A percentile compares a stretch with the other conserved stretches of the same genome.
These are phyloP conservation scores for Pythium sp. DNA, from an alignment of 352 stramenopile genomes.

Conservation along the genomic window DNA sequence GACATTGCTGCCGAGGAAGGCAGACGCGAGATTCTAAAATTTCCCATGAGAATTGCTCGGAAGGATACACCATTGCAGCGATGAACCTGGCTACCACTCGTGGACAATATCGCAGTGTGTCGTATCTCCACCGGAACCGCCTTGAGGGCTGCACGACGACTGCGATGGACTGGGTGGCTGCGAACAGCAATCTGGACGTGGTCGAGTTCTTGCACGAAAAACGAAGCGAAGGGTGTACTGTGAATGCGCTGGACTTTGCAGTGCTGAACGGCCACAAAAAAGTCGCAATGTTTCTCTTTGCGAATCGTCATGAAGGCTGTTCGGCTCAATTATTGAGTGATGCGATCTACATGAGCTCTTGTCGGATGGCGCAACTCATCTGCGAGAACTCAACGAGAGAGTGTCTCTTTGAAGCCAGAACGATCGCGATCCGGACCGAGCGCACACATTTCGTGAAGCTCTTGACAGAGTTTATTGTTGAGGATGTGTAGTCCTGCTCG, in stretches of 20 bases:
- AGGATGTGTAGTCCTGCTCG: not conserved
- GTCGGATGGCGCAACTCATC: not conserved
- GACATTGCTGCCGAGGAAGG: not conserved
- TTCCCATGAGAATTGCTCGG: too few species aligned
- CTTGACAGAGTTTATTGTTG: not conserved
- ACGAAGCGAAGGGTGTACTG: not conserved
- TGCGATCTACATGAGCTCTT: not conserved
- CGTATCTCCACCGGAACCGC: not conserved
- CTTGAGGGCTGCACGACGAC: not conserved
- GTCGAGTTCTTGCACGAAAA: slow-evolving; percentile 2
- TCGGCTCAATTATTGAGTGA: not conserved
- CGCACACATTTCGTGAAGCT: not conserved
- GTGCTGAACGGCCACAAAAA: not conserved
- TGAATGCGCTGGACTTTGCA: not conserved
- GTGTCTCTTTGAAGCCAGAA: slow-evolving; percentile 4
- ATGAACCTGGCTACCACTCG: too few species aligned
- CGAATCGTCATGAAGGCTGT: not conserved
- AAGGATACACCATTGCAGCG: too few species aligned
- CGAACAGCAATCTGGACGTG: not conserved
- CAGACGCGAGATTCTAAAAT: too few species aligned
- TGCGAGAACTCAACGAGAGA: not conserved
- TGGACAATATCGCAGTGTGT: too few species aligned
- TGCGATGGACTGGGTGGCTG: slow-evolving; percentile 6
- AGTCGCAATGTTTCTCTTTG: not conserved
- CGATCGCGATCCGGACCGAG: not conserved